Base-by-base conservation (phyloP, 2,329 filamentous ascomycete species). In the Rutstroemia sp. region DNA sequence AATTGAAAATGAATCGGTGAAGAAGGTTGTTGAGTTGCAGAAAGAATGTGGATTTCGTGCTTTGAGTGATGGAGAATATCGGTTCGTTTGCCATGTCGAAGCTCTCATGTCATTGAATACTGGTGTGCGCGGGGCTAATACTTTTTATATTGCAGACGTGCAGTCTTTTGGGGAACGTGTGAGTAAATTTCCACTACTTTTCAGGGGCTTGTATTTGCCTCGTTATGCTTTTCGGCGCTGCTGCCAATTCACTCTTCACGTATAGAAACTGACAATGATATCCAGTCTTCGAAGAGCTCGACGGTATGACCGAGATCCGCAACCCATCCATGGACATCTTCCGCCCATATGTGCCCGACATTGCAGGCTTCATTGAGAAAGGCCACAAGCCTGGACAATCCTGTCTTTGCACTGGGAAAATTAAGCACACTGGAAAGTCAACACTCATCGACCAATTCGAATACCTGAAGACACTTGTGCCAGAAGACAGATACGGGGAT, bases 401-500 rank as follows among this genome's bases (percentile, higher is more conserved):
- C 1, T 70, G 75, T 21, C 67, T 76, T 34, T 76, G 74, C 59
- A 73, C 71, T 0, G 73, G 74, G 53, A 76, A 76, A 66, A 76
- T 77, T 58, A 76, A 73, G 64, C 74, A 76, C 57, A 68, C 67
- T 10, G 73, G 73, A 39, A 75, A 73, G 61, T 34, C 30, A 12
- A 73, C 73, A 0, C 74, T 75, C 64, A 68, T 80, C 48, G 77
- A 78, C 39, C 79, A 86, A 65, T 80, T 82, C 61, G 77, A 82
- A 58, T 79, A 78, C 56, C 73, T 87, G 54, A 81, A 83, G 67
- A 76, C 70, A 51, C 68, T 80, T 8, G 75, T 88, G 0, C 78
- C 84, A 0, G 74, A 81, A 25, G 79, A 83, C 27, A 73, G 81
- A 55, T 80, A 84, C 65, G 80, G 81, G 60, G 81, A 86, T 61